A percentile compares a stretch with the other conserved stretches of the same genome.
phyloP scores from a whole-genome alignment of 225 moss, liverwort and hornwort species.

The Ulota crispa region DNA sequence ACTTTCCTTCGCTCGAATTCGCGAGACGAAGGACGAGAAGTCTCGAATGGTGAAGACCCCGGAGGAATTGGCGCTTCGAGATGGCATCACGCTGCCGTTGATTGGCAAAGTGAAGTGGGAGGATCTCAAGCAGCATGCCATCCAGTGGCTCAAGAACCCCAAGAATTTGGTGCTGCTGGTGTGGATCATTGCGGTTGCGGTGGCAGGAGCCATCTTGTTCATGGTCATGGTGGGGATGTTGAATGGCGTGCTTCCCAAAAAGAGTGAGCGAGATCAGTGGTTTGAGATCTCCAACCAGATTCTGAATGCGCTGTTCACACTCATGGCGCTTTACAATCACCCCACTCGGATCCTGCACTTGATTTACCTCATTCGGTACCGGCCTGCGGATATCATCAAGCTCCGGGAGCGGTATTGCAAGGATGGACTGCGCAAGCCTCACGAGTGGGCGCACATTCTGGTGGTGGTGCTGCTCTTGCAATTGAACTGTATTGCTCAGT shows the following conservation, averaged over 20 bases:
- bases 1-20: conserved; percentile 60
- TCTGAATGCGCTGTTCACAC: conserved; percentile 84
- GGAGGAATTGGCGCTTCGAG: conserved; percentile 33
- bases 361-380: conserved; percentile 66
- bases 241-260: conserved; percentile 59
- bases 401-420: conserved; percentile 74
- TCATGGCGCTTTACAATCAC: conserved; percentile 87
- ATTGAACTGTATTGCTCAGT: conserved; percentile 85
- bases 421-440: conserved; percentile 74
- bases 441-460: conserved; percentile 87
- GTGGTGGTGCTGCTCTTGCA: conserved; percentile 83
- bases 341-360: conserved; percentile 67
- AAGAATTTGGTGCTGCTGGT: conserved; percentile 68
- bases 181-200: conserved; percentile 75
- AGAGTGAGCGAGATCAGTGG: conserved; percentile 65
- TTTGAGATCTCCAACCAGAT: conserved; percentile 93
- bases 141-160: conserved; percentile 76
- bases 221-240: conserved; percentile 99
- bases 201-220: conserved; percentile 88
- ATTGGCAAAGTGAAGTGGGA: conserved; percentile 68
- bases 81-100: conserved; percentile 66
- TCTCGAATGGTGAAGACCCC: conserved; percentile 71
- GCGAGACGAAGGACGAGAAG: conserved; percentile 69
- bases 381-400: conserved; percentile 60
- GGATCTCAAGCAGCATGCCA: conserved; percentile 23